A percentile compares a stretch with the other conserved stretches of the same genome.
Evolutionary conservation across 805 yeast genomes (phyloP).

Genomic region (Kurtzmaniella cleridarum): DNA sequence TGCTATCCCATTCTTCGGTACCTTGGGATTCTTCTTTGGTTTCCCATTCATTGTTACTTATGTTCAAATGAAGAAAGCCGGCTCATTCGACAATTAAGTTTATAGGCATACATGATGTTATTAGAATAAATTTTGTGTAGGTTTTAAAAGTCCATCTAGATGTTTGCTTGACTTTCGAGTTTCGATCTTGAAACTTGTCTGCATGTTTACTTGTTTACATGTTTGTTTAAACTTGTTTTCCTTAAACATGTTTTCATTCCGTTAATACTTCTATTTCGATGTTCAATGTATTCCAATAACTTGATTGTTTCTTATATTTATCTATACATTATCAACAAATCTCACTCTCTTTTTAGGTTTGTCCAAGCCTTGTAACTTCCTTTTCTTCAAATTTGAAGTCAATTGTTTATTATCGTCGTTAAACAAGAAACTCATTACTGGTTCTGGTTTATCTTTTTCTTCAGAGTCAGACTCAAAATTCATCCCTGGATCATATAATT

Average conservation of each 20-base stretch:
- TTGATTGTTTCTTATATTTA: no score
- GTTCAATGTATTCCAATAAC: no score
- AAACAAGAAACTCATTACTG: background rate
- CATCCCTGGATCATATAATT: conserved; percentile 18
- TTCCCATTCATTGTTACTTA: conserved; percentile 73
- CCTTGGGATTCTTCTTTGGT: conserved; percentile 46
- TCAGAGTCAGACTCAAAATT: conserved; percentile 5
- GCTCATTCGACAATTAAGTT: conserved; percentile 34
- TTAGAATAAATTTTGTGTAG: no score
- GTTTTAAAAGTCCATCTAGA: no score
- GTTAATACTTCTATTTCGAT: no score
- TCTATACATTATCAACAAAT: conserved; percentile 14
- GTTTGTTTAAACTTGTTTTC: no score
- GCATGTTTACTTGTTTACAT: no score
- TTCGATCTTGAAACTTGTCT: no score
- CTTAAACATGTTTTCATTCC: no score
- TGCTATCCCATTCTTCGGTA: conserved; percentile 75
- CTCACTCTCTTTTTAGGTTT: conserved; percentile 26
- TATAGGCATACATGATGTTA: background rate
- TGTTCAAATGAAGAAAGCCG: conserved; percentile 87
- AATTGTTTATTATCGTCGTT: background rate
- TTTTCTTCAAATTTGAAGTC: conserved; percentile 21
- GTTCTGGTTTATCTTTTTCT: background rate
- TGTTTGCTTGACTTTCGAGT: no score
- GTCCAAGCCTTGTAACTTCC: conserved; percentile 8